Evolutionary conservation across 805 yeast genomes (phyloP).

Genomic region (Yarrowia bubula): DNA sequence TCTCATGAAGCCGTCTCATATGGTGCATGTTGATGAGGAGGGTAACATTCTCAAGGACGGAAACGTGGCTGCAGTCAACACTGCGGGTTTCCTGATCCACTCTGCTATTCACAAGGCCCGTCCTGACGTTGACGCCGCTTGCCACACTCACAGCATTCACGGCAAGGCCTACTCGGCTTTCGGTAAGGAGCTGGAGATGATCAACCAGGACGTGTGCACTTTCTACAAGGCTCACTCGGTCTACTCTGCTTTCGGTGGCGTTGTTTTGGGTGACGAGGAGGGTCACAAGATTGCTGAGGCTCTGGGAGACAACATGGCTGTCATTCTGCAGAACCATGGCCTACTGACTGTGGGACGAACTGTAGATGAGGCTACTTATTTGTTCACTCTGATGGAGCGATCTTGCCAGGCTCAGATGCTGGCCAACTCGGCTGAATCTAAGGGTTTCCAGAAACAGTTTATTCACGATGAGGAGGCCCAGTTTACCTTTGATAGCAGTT

Average conservation of each 20-base stretch:
- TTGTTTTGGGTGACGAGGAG: constrained; percentile 65
- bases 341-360: constrained; percentile 66
- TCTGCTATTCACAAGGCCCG: constrained; percentile 65
- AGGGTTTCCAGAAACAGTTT: constrained; percentile 37
- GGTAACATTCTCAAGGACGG: constrained; percentile 66
- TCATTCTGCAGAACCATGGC: constrained; percentile 72
- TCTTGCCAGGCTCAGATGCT: constrained; percentile 64
- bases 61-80: constrained; percentile 53
- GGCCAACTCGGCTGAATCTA: constrained; percentile 51
- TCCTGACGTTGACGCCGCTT: constrained; percentile 69
- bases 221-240: constrained; percentile 67
- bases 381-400: constrained; percentile 62
- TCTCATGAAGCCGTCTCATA: constrained; percentile 55
- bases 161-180: constrained; percentile 67
- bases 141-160: constrained; percentile 64
- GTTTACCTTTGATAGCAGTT: constrained; percentile 57
- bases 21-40: constrained; percentile 61
- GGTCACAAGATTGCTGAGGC: constrained; percentile 62
- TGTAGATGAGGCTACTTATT: constrained; percentile 71
- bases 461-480: constrained; percentile 64
- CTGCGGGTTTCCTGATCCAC: constrained; percentile 71
- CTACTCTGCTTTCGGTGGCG: constrained; percentile 71
- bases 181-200: constrained; percentile 69
- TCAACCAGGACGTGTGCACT: constrained; percentile 72
- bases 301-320: constrained; percentile 55